Evolutionary conservation across 305 asterid genomes (phyloP), one percentile per base, ranked within the genome.

Genomic region (Galium porrigens): DNA sequence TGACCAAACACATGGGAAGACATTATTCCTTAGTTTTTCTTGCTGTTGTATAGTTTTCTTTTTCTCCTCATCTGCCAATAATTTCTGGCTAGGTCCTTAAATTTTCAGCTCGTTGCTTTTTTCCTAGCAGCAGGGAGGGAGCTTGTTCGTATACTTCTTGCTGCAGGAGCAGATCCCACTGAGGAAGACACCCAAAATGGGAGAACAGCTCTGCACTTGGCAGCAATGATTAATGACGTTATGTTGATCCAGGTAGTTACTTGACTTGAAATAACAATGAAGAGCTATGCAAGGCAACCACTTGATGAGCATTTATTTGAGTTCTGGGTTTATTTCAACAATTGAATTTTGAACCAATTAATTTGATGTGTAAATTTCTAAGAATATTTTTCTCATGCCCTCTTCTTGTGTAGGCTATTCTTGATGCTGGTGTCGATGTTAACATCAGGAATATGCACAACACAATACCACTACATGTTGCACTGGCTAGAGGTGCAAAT

Each of bases 401-500:
- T 64, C 61, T 65, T 42, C 42, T 73, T 61, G 65, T 49, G 69
- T 78, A 92, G 99, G 84, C 89, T 77, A 84, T 92, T 73, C 82
- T 92, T 73, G 96, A 85, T 62, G 87, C 95, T 61, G 98, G 95
- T 27, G 88, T 92, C 72, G 86, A 92, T 76, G 98, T 89, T 59
- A 92, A 92, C 79, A 82, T 83, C 83, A 89, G 87, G 83, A 89
- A 83, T 76, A 78, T 74, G 76, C 90, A 84, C 78, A 92, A 87
- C 66, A 80, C 95, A 62, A 83, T 82, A 73, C 95, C 98, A 71
- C 95, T 92, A 41, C 98, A 92, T 74, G 92, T 89, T 77, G 98
- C 98, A 74, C 79, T 92, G 83, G 94, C 89, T 66, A 84, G 96
- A 84, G 96, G 98, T 63, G 88, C 98, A 70, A 92, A 89, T 65